Evolutionary conservation across 2,329 filamentous ascomycete species (phyloP).

Genomic region (Metarhizium humberi): DNA sequence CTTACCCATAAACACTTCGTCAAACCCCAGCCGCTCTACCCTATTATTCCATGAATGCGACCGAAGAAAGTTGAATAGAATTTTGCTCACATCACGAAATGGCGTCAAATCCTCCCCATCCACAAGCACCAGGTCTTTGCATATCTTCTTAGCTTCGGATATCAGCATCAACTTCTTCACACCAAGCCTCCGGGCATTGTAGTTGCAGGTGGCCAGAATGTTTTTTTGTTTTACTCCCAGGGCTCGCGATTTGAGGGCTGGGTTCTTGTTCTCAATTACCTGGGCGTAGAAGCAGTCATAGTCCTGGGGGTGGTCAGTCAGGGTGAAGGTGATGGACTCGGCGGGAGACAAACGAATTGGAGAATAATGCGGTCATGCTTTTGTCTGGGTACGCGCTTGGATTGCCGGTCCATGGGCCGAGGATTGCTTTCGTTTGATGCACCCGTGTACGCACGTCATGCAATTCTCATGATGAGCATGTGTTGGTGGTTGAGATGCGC

Average conservation of each 20-base stretch:
- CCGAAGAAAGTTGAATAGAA: slow-evolving; percentile 63
- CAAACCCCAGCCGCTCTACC: slow-evolving; percentile 78
- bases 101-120: slow-evolving; percentile 78
- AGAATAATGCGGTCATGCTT: slow-evolving; percentile 63
- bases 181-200: slow-evolving; percentile 68
- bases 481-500: not conserved
- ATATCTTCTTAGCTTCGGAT: slow-evolving; percentile 67
- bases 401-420: slow-evolving; percentile 8
- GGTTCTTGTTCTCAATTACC: slow-evolving; percentile 75
- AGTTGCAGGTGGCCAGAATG: slow-evolving; percentile 90
- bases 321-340: not conserved
- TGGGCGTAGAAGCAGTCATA: slow-evolving; percentile 94
- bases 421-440: not conserved
- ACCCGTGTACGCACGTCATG: not conserved
- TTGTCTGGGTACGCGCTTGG: slow-evolving; percentile 27
- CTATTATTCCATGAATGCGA: slow-evolving; percentile 68
- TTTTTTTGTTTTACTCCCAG: slow-evolving; percentile 88
- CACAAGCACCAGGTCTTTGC: slow-evolving; percentile 76
- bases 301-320: slow-evolving; percentile 30
- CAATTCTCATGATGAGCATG: no score
- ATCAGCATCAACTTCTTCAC: slow-evolving; percentile 80
- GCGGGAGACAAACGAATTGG: slow-evolving; percentile 59
- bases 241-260: slow-evolving; percentile 60
- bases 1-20: slow-evolving; percentile 60
- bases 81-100: slow-evolving; percentile 81